A percentile compares a stretch with the other conserved stretches of the same genome.
These are phyloP conservation scores for Phellopilus nigrolimitatus DNA, from an alignment of 1,284 basidiomycete genomes.

Conservation along the genomic window DNA sequence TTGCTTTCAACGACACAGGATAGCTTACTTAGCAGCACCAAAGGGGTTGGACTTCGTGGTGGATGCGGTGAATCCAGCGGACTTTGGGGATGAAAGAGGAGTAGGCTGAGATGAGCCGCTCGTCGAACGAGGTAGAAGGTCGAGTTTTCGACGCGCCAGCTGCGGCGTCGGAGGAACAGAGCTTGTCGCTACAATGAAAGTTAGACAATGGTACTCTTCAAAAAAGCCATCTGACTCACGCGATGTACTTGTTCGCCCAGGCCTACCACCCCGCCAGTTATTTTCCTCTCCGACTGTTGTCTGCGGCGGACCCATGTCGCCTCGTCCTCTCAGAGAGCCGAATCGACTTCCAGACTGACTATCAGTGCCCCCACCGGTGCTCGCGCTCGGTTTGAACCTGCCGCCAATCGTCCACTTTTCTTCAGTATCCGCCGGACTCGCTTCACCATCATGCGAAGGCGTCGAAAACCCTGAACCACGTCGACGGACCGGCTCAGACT, in stretches of 20 bases:
- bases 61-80: conserved; percentile 42
- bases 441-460: conserved; percentile 42
- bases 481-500: conserved; percentile 44
- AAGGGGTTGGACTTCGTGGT: conserved; percentile 73
- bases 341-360: conserved; percentile 43
- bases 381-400: conserved; percentile 57
- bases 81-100: conserved; percentile 72
- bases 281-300: conserved; percentile 44
- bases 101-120: conserved; percentile 57
- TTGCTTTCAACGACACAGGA: background rate
- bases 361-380: conserved; percentile 28
- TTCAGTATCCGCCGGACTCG: conserved; percentile 67
- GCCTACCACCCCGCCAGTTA: conserved; percentile 55
- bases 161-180: conserved; percentile 81
- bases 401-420: conserved; percentile 69
- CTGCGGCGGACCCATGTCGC: conserved; percentile 48
- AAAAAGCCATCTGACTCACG: conserved; percentile 43
- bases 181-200: conserved; percentile 44
- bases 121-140: conserved; percentile 74
- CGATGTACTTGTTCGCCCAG: conserved; percentile 48
- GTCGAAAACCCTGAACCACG: conserved; percentile 51
- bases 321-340: conserved; percentile 43
- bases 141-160: conserved; percentile 71
- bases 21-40: conserved; percentile 72
- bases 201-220: conserved; percentile 2